Evolutionary conservation across 345 rosid species (phyloP), one percentile per base, ranked within the genome.

Genomic region (Hibiscus trionum): DNA sequence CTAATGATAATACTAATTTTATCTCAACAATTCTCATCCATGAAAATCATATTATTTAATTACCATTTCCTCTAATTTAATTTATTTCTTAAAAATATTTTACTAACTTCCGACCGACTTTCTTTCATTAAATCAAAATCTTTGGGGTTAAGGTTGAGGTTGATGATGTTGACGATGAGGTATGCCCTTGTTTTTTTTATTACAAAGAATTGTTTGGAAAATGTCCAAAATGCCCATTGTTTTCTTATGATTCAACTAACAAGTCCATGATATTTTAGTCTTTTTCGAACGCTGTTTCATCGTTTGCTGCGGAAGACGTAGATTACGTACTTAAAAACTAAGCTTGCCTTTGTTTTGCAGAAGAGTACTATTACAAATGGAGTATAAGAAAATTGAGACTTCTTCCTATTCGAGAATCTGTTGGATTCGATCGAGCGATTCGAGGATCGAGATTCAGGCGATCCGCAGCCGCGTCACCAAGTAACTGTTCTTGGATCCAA

Each of bases 311-410:
- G 50, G 73, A 77, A 66, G 44, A 52, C 70, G 15, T 56, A 61
- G 60, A 74, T 75, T 59, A 63, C 70, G 60, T 57, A 39, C 31
- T 21, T 39, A 14, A 44, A 35, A 66, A 53, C 47, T 65, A 42
- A 29, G 68, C 73, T 33, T 50, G 50, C 66, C 58, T 7, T 19
- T 65, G 58, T 66, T 66, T 47, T 58, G 59, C 50, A 31, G 9
- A 29, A 29, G 7, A 60, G 46, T 65, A n/a, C n/a, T n/a, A 65
- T 10, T 58, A 55, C 60, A 79, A 59, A 80, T 82, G 84, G 78
- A 80, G 76, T 71, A 10, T 55, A 71, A 80, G 82, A 74, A 21
- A 69, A 55, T 17, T 17, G 72, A 49, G 76, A 66, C 72, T 61
- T 42, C 19, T 46, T 58, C 72, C 24, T 71, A 14, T 73, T 31